phyloP scores from a whole-genome alignment of 176 grass and related monocot genomes.

The Carex myosuroides region DNA sequence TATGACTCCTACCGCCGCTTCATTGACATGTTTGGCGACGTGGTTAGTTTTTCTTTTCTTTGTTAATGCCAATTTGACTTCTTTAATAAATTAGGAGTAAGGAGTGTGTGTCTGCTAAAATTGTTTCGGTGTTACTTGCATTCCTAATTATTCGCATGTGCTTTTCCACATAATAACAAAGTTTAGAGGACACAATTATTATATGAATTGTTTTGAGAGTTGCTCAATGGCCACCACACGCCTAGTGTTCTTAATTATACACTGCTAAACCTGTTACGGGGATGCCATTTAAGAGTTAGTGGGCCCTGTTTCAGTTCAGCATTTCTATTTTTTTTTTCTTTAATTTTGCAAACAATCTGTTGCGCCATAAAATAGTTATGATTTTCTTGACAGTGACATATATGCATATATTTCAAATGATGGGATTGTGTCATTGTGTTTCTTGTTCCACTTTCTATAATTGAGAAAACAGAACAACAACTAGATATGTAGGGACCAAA shows the following conservation, averaged over 20 bases:
- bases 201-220: not conserved
- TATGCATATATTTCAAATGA: not conserved
- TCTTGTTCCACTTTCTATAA: not conserved
- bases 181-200: not conserved
- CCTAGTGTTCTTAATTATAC: not conserved
- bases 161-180: not conserved
- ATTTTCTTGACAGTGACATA: not conserved
- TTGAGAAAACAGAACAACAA: not conserved
- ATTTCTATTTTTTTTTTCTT: not conserved
- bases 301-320: not conserved
- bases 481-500: conserved; percentile 1
- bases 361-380: not conserved
- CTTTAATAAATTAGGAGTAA: not conserved
- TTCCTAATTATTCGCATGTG: not conserved
- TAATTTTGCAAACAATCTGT: not conserved
- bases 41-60: conserved; percentile 43
- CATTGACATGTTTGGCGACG: conserved; percentile 97
- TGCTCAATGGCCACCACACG: not conserved
- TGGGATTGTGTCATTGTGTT: not conserved
- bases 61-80: not conserved
- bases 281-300: not conserved
- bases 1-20: conserved; percentile 93
- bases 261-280: not conserved
- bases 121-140: not conserved
- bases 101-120: not conserved